A percentile compares a stretch with the other conserved stretches of the same genome.
Evolutionary conservation across 371 early-diverging fungal species (phyloP).

Genomic region (Rhizopus stolonifer): DNA sequence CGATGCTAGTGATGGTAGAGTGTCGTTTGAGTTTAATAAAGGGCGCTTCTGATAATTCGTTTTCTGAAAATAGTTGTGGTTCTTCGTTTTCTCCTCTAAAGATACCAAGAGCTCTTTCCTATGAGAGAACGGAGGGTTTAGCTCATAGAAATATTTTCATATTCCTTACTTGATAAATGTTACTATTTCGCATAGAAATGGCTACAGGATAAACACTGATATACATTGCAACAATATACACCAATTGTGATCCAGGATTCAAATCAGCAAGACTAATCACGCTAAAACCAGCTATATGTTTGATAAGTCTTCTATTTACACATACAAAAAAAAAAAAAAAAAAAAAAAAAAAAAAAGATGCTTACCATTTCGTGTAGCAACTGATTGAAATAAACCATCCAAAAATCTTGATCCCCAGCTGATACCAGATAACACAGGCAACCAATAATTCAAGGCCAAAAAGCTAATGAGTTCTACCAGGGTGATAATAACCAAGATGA

Average conservation of each 20-base stretch:
- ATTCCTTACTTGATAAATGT: slow-evolving; percentile 48
- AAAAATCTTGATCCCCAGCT: slow-evolving; percentile 45
- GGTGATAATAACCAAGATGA: slow-evolving; percentile 39
- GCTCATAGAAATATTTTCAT: too few relatives aligned
- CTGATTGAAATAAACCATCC: slow-evolving; percentile 50
- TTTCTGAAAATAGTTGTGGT: slow-evolving; percentile 25
- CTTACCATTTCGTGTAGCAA: slow-evolving; percentile 47
- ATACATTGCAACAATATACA: slow-evolving; percentile 54
- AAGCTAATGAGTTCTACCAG: slow-evolving; percentile 40
- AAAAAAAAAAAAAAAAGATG: neutral
- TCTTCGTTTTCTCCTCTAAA: slow-evolving; percentile 41
- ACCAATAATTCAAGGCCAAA: slow-evolving; percentile 43
- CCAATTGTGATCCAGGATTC: slow-evolving; percentile 45
- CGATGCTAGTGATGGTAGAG: slow-evolving; percentile 42
- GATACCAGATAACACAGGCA: slow-evolving; percentile 36
- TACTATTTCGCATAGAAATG: slow-evolving; percentile 54
- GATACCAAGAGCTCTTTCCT: slow-evolving; percentile 52
- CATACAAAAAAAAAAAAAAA: too few relatives aligned
- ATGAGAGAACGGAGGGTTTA: too few relatives aligned
- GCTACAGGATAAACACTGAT: slow-evolving; percentile 55
- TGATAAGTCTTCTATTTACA: too few relatives aligned
- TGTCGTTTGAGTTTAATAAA: slow-evolving; percentile 39
- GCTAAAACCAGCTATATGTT: slow-evolving; percentile 50
- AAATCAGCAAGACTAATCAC: slow-evolving; percentile 41
- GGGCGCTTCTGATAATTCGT: slow-evolving; percentile 26